Conservation (phyloP, 1,284 basidiomycete genomes). For the Flammula alnicola region DNA sequence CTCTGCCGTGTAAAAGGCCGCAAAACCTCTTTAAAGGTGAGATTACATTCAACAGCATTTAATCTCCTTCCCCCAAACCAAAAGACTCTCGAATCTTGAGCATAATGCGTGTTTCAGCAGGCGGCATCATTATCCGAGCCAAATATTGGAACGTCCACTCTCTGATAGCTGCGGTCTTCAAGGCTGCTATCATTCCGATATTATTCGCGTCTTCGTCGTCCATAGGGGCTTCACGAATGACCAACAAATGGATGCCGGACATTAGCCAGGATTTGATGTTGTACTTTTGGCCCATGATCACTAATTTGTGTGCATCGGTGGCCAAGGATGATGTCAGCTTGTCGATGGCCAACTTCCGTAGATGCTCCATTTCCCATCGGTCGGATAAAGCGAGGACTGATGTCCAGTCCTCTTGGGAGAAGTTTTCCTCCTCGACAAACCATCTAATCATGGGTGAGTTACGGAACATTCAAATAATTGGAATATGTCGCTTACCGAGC, state of each 20-base stretch:
- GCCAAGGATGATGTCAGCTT: conserved; percentile 18
- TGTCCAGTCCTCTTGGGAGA: conserved; percentile 24
- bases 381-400: conserved; percentile 29
- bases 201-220: conserved; percentile 21
- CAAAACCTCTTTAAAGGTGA: too few species aligned
- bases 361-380: conserved; percentile 26
- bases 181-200: conserved; percentile 25
- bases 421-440: background rate
- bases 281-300: conserved; percentile 24
- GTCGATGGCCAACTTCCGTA: conserved; percentile 26
- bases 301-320: conserved; percentile 20
- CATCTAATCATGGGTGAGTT: conserved; percentile 3
- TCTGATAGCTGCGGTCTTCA: conserved; percentile 28
- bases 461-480: background rate
- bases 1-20: too few species aligned
- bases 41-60: too few species aligned
- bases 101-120: too few species aligned
- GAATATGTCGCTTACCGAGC: background rate
- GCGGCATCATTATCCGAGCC: too few species aligned
- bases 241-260: conserved; percentile 24
- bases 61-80: too few species aligned
- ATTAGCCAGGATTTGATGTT: conserved; percentile 29
- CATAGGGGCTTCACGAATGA: conserved; percentile 25
- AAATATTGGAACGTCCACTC: conserved; percentile 22
- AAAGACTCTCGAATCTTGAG: too few species aligned